Conservation (phyloP, 768 basidiomycete genomes). For the Galerina marginata region DNA sequence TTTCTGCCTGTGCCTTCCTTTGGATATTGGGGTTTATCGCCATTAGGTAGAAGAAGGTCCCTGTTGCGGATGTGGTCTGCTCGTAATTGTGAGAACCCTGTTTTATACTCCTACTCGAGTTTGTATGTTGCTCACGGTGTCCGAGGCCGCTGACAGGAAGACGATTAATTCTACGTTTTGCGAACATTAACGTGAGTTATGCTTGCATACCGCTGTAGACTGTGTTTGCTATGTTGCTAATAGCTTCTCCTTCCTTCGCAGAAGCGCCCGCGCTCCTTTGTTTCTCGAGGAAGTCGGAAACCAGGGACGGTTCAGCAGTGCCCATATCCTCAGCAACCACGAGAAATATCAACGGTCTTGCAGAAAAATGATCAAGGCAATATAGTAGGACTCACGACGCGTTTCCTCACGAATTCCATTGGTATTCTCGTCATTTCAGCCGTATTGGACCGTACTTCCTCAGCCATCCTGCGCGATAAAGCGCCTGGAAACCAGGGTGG, state of each 20-base stretch:
- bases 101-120: too few relatives aligned
- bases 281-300: slow-evolving; percentile 21
- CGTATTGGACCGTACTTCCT: not conserved
- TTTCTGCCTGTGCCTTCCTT: slow-evolving; percentile 43
- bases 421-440: slow-evolving; percentile 10
- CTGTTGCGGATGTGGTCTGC: slow-evolving; percentile 37
- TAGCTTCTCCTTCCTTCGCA: slow-evolving; percentile 13
- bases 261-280: slow-evolving; percentile 11
- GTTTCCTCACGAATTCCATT: slow-evolving; percentile 1
- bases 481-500: slow-evolving; percentile 20
- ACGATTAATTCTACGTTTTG: not conserved
- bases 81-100: not conserved
- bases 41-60: slow-evolving; percentile 45
- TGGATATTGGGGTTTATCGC: slow-evolving; percentile 41
- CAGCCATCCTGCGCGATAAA: slow-evolving; percentile 1
- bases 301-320: slow-evolving; percentile 12
- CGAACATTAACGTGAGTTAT: not conserved
- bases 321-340: slow-evolving; percentile 16
- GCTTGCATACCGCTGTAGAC: slow-evolving; percentile 22
- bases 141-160: slow-evolving; percentile 7
- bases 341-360: not conserved
- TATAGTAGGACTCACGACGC: not conserved
- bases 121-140: slow-evolving; percentile 2
- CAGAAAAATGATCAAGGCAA: not conserved
- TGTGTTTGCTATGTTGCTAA: slow-evolving; percentile 17